Percentiles rank a stretch among this genome's conserved stretches.
Evolutionary conservation across 495 filamentous ascomycete genomes (phyloP).

Genomic region (Tuber melanosporum): DNA sequence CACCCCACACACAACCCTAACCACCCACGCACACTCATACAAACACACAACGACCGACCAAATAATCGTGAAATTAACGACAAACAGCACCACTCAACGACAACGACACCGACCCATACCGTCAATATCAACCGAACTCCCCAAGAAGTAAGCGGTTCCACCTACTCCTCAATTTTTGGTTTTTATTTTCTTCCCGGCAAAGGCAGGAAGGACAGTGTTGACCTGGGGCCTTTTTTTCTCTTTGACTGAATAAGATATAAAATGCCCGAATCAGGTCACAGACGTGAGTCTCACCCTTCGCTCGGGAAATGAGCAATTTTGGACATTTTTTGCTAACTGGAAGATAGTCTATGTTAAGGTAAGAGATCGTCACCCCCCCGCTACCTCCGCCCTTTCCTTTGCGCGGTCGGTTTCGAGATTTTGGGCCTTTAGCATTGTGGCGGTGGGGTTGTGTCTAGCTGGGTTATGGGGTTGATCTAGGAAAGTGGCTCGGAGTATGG

Average conservation of each 20-base stretch:
- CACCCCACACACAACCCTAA: constrained; percentile 15
- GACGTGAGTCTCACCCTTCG: constrained; percentile 26
- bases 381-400: background rate
- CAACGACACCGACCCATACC: constrained; percentile 14
- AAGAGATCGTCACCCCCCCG: constrained; percentile 6
- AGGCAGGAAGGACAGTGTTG: constrained; percentile 1
- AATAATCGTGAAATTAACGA: constrained; percentile 4
- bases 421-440: background rate
- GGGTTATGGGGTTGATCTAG: background rate
- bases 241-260: constrained; percentile 14
- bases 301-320: background rate
- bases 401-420: background rate
- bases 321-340: constrained; percentile 17
- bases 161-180: background rate
- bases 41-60: background rate
- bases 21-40: background rate
- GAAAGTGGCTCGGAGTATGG: background rate
- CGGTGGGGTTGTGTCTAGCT: background rate
- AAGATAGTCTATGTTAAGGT: constrained; percentile 39
- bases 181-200: background rate
- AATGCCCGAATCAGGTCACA: constrained; percentile 40
- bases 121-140: constrained; percentile 7
- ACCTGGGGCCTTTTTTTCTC: background rate
- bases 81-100: constrained; percentile 14
- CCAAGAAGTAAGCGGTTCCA: constrained; percentile 18